These are phyloP conservation scores for Fusarium humuli DNA, from an alignment of 2,329 filamentous ascomycete genomes.

Conservation along the genomic window DNA sequence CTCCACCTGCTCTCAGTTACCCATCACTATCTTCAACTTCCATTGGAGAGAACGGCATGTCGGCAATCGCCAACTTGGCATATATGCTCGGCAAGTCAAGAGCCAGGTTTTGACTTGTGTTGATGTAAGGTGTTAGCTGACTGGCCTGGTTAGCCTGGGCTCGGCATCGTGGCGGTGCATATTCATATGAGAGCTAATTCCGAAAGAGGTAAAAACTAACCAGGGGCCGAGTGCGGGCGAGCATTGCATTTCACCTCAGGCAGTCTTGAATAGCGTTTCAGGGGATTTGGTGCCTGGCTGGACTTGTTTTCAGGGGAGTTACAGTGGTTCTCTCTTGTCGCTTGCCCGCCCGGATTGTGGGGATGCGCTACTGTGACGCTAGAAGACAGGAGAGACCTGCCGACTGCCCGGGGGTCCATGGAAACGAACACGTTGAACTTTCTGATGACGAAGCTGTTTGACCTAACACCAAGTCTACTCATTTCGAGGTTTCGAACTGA, in stretches of 20 bases:
- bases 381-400: slow-evolving; percentile 31
- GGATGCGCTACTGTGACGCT: slow-evolving; percentile 32
- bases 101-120: slow-evolving; percentile 20
- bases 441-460: slow-evolving; percentile 27
- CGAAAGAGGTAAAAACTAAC: slow-evolving; percentile 5
- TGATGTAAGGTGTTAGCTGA: slow-evolving; percentile 18
- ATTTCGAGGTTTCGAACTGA: not conserved
- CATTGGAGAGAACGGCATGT: slow-evolving; percentile 36
- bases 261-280: slow-evolving; percentile 26
- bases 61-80: slow-evolving; percentile 41
- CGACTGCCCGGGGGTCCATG: slow-evolving; percentile 33
- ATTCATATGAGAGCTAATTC: slow-evolving; percentile 30
- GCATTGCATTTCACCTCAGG: not conserved
- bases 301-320: not conserved
- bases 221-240: slow-evolving; percentile 2
- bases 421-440: slow-evolving; percentile 50
- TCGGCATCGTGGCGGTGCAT: slow-evolving; percentile 41
- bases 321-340: slow-evolving; percentile 6
- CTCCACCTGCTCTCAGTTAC: slow-evolving; percentile 32
- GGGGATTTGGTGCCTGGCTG: slow-evolving; percentile 12
- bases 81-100: slow-evolving; percentile 19
- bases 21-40: slow-evolving; percentile 21
- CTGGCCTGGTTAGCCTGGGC: slow-evolving; percentile 15
- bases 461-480: not conserved
- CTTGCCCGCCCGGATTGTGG: slow-evolving; percentile 29